Base-by-base conservation (phyloP, 2,329 filamentous ascomycete species). In the Diplodia intermedia region DNA sequence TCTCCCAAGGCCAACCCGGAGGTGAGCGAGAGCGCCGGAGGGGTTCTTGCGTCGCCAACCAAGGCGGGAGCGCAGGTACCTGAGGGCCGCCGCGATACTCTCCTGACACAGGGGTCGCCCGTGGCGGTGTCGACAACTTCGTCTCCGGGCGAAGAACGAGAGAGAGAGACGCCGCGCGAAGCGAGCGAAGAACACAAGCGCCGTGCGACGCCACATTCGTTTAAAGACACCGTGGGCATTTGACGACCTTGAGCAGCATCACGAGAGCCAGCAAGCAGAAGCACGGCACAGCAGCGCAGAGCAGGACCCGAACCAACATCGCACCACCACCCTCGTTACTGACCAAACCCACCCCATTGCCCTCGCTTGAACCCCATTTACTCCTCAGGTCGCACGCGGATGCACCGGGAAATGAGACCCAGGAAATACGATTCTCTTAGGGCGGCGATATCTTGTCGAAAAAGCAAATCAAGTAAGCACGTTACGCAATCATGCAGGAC, bases 221-320 rank as follows among this genome's bases (percentile, higher is more conserved):
- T 80, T 74, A 80, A 80, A 78, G 78, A 80, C 70, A 80, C 78
- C 61, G 78, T 80, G 74, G 78, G 78, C 76, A 80, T 80, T 72
- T 79, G 74, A 79, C 33, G 26, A 31, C 20, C 60, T 38, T 20
- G 18, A 63, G 29, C 29, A 63, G 43, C 60, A 52, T n/a, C 47
- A 23, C 20, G 7, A 57, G n/a, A n/a, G 43, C 31, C 54, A 11
- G 26, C 23, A 15, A 23, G 47, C 18, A 52, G 15, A 38, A 47
- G 29, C 20, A 49, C 60, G 36, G 8, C 26, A 26, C 29, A 63
- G 29, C 56, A 49, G 15, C 18, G 26, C 23, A 49, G 23, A 47
- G 23, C 47, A 63, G 60, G 43, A 40, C 60, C 47, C 31, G 47
- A 52, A 63, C 18, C 60, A 63, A 52, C 60, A 36, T 38, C 18